Evolutionary conservation across 2,329 filamentous ascomycete genomes (phyloP).

Genomic region (Cladosporium sp.): DNA sequence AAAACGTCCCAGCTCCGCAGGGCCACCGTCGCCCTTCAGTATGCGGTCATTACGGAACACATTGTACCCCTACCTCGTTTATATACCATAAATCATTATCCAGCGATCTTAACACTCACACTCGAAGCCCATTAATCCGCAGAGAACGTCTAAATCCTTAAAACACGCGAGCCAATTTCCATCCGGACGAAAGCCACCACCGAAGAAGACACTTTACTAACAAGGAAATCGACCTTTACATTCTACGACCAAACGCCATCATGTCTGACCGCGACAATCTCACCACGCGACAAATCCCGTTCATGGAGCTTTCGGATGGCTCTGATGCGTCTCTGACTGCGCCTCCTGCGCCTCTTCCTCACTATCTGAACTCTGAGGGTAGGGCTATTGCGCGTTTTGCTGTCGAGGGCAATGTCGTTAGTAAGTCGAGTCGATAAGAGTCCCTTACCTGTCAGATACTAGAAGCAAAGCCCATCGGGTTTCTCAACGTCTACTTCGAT

Average conservation of each 20-base stretch:
- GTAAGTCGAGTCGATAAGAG: no score
- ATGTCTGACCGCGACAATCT: conserved; percentile 41
- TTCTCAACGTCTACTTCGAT: no score
- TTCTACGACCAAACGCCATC: conserved; percentile 9
- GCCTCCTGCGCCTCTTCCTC: conserved; percentile 41
- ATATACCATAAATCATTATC: no score
- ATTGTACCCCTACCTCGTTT: not conserved
- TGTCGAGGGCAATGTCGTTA: conserved; percentile 50
- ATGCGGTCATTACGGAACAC: not conserved
- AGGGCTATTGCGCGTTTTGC: conserved; percentile 46
- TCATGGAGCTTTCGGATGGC: conserved; percentile 47
- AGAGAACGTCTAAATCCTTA: no score
- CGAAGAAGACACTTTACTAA: no score
- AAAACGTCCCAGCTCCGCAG: not conserved
- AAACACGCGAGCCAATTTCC: no score
- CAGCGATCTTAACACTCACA: no score
- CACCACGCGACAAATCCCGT: conserved; percentile 40
- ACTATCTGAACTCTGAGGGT: conserved; percentile 37
- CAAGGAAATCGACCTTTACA: no score
- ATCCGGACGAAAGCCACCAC: no score
- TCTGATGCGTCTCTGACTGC: conserved; percentile 37
- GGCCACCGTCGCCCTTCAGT: not conserved
- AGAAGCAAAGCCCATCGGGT: no score
- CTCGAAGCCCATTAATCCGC: no score
- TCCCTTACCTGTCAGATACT: no score